These are phyloP conservation scores for Lactarius indigo DNA, from an alignment of 768 basidiomycete species.

Conservation along the genomic window DNA sequence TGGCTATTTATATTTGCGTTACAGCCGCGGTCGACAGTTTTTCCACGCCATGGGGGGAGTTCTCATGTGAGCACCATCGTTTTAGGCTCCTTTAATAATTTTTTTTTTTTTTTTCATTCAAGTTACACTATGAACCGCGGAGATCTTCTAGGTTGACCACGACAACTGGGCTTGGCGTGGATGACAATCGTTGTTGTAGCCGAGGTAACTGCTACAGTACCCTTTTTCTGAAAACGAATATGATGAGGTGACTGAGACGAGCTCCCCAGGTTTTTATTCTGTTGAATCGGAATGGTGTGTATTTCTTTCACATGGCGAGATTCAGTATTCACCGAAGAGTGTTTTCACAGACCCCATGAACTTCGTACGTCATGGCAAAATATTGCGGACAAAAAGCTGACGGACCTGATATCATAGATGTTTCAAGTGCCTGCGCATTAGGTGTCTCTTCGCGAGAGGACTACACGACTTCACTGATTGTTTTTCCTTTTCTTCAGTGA, in stretches of 20 bases:
- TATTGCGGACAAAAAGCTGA: background rate
- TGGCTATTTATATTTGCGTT: background rate
- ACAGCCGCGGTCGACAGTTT: background rate
- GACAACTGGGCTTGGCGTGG: background rate
- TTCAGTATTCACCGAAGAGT: background rate
- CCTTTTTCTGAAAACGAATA: background rate
- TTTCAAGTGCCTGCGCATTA: background rate
- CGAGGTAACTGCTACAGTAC: background rate
- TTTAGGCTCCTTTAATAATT: no score
- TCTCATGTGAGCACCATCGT: slow-evolving; percentile 5
- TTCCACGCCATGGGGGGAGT: slow-evolving; percentile 11
- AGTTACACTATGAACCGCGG: no score
- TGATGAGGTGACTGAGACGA: background rate
- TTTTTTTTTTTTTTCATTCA: no score
- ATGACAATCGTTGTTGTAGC: background rate
- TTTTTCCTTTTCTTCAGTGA: background rate
- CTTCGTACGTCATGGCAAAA: background rate
- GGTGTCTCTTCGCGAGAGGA: background rate
- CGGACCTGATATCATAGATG: background rate
- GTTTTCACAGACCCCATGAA: slow-evolving; percentile 1
- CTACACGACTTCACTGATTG: background rate
- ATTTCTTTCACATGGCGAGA: background rate
- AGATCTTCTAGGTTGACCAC: background rate
- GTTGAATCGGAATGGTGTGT: slow-evolving; percentile 9
- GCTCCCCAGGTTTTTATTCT: background rate